phyloP scores from a whole-genome alignment of 768 basidiomycete genomes.

The Lanmaoa pseudosensibilis region DNA sequence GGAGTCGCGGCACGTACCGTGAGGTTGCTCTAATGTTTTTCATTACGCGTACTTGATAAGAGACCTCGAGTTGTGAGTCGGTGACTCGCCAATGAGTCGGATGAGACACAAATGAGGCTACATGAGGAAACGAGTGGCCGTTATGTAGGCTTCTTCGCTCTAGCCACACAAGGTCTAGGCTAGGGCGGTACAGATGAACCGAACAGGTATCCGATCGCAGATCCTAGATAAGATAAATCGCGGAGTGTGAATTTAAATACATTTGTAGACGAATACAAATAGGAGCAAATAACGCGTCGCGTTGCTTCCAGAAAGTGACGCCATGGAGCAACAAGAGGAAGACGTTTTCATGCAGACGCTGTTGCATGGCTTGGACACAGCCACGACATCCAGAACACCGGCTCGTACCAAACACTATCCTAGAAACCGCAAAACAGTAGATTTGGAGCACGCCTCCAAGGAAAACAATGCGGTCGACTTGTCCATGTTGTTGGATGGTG shows the following conservation, averaged over 20 bases:
- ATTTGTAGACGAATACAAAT: not conserved
- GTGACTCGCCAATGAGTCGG: too few species aligned
- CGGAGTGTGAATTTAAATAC: constrained; percentile 1
- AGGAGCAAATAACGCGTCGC: constrained; percentile 28
- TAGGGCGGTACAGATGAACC: not conserved
- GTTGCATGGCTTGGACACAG: constrained; percentile 50
- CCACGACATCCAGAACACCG: constrained; percentile 43
- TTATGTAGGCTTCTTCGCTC: not conserved
- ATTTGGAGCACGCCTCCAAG: not conserved
- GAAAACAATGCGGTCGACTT: constrained; percentile 37
- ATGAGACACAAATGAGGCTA: too few species aligned
- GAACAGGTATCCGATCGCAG: not conserved
- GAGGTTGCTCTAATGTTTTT: not conserved
- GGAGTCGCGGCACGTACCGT: not conserved
- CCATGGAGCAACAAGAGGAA: constrained; percentile 46
- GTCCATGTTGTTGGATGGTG: constrained; percentile 55
- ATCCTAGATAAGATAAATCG: constrained; percentile 10
- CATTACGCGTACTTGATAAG: not conserved
- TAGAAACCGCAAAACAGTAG: constrained; percentile 14
- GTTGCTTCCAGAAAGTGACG: not conserved
- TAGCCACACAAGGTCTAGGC: not conserved
- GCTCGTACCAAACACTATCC: constrained; percentile 28
- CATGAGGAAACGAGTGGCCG: not conserved
- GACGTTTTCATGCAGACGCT: constrained; percentile 57
- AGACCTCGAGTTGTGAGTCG: too few species aligned